Percentiles rank a stretch among this genome's conserved stretches.
phyloP scores from a whole-genome alignment of 192 early-diverging fungal species.

The Dissophora ornata region DNA sequence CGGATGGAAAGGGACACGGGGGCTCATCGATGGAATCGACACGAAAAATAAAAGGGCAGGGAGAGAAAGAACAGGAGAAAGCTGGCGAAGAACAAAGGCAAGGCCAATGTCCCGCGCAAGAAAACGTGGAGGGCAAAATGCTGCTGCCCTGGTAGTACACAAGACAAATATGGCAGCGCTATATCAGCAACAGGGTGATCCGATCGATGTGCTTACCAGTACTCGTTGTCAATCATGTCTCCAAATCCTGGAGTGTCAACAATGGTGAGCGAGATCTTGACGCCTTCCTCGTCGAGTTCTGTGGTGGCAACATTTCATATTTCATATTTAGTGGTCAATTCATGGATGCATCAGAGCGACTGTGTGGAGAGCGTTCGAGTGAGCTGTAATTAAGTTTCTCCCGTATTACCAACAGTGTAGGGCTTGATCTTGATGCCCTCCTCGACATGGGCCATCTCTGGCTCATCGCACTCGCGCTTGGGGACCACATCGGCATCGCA shows the following conservation, averaged over 20 bases:
- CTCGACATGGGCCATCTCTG: slow-evolving; percentile 82
- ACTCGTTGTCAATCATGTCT: slow-evolving; percentile 95
- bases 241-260: slow-evolving; percentile 99
- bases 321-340: too few relatives aligned
- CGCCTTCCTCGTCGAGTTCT: slow-evolving; percentile 98
- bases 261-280: slow-evolving; percentile 96
- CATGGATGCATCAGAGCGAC: too few relatives aligned
- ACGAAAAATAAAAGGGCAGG: not conserved
- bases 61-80: not conserved
- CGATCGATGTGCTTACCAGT: slow-evolving; percentile 71
- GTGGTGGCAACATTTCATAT: too few relatives aligned
- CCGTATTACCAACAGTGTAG: slow-evolving; percentile 83
- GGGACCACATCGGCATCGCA: slow-evolving; percentile 84
- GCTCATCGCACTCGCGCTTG: slow-evolving; percentile 71
- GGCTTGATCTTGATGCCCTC: slow-evolving; percentile 91
- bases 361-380: too few relatives aligned
- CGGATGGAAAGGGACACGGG: slow-evolving; percentile 12
- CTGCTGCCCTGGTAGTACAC: too few relatives aligned
- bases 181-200: not conserved
- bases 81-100: too few relatives aligned
- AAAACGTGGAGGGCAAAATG: too few relatives aligned
- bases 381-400: too few relatives aligned
- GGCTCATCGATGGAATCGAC: not conserved
- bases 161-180: not conserved
- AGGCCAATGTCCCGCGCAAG: too few relatives aligned